These are phyloP conservation scores for Fusarium sp. DNA, from an alignment of 2,329 filamentous ascomycete species.

Conservation along the genomic window DNA sequence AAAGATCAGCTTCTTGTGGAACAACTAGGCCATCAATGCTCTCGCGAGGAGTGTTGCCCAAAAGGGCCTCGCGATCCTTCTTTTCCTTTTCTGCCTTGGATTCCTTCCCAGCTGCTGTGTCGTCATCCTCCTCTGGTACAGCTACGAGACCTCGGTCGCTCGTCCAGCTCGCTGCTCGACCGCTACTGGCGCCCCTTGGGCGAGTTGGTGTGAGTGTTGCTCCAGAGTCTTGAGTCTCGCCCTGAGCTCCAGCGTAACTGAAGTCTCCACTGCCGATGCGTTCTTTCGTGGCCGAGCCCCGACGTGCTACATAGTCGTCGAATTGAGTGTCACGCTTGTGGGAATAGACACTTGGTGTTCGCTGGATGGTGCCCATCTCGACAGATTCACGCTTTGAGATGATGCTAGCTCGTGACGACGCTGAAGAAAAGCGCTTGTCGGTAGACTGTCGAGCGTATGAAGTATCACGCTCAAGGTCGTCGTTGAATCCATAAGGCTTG, in stretches of 20 bases:
- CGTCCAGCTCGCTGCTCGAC: slow-evolving; percentile 48
- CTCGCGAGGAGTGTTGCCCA: slow-evolving; percentile 37
- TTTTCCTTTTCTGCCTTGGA: slow-evolving; percentile 23
- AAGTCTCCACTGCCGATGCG: slow-evolving; percentile 47
- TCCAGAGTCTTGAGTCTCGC: slow-evolving; percentile 21
- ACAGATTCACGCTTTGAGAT: slow-evolving; percentile 38
- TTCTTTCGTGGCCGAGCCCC: slow-evolving; percentile 39
- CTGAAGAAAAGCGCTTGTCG: slow-evolving; percentile 42
- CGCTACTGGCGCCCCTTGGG: slow-evolving; percentile 41
- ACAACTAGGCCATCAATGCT: slow-evolving; percentile 34
- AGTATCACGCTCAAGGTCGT: slow-evolving; percentile 43
- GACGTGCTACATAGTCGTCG: slow-evolving; percentile 55
- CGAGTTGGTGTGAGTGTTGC: slow-evolving; percentile 30
- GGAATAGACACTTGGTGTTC: slow-evolving; percentile 49
- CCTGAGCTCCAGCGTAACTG: slow-evolving; percentile 38
- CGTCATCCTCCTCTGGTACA: slow-evolving; percentile 52
- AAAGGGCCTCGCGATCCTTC: slow-evolving; percentile 44
- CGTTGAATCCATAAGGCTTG: slow-evolving; percentile 58
- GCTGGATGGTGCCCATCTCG: slow-evolving; percentile 33
- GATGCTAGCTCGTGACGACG: slow-evolving; percentile 45
- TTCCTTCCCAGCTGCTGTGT: slow-evolving; percentile 25
- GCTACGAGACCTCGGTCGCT: slow-evolving; percentile 51
- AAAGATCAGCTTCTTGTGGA: slow-evolving; percentile 41
- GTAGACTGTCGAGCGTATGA: slow-evolving; percentile 41
- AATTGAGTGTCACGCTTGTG: slow-evolving; percentile 59